Base-by-base conservation (phyloP, 805 yeast genomes). In the Grigorovia yakushimaensis region DNA sequence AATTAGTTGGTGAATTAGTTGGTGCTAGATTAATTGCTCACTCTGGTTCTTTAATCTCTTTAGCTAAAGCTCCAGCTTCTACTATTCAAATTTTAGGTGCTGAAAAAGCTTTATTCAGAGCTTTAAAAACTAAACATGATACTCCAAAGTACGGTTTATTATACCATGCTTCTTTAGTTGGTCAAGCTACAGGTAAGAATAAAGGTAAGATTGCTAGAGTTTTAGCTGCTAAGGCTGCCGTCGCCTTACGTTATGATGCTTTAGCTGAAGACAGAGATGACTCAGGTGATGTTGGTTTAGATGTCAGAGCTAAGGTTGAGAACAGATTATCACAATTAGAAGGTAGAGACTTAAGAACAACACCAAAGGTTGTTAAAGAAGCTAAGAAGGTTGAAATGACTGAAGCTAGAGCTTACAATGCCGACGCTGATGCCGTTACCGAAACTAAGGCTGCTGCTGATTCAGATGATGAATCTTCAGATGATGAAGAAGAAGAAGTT, bases 191-290 rank as follows among this genome's bases (percentile, higher is more conserved):
- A 45, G 96, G 96, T 71, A 85, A 85, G 72, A 93, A 93, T 75
- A 93, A 93, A 78, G 98, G 98, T 74, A 93, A 89, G 76, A 88
- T 93, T 67, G 98, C 98, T 49, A 84, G 98, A 75, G 96, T 93
- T 57, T 79, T 93, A 54, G 98, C 98, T 59, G 98, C 98, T 50
- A 93, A 93, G 75, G 95, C 97, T 57, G 95, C 98, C 47, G 94
- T 93, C 61, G 86, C 96, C 52, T 75, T 91, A 59, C 86, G 98
- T 76, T 91, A 85, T 68, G 98, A 93, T 73, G 95, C 97, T 30
- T 75, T 93, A 52, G 84, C 97, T 54, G 98, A 93, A 74, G 98
- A 93, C 61, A 81, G 97, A 70, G 95, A 88, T 59, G 98, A 93
- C 63, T 79, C 87, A 53, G 96, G 97, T 54, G 95, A 89, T 58